These are phyloP conservation scores for Apiotrichum domesticum DNA, from an alignment of 1,284 basidiomycete genomes.

Conservation along the genomic window DNA sequence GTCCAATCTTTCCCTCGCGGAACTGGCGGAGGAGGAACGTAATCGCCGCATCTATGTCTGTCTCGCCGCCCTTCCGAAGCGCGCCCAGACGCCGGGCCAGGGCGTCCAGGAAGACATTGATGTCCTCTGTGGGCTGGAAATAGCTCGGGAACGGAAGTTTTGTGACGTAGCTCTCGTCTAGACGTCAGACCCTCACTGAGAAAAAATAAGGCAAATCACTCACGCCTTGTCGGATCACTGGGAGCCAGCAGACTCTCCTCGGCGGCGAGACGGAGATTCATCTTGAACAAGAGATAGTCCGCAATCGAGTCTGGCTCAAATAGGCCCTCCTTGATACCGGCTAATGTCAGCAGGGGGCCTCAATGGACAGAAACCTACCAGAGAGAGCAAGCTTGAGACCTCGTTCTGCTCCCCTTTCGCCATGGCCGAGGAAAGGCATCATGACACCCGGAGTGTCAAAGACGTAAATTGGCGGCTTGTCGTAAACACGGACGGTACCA, in stretches of 20 bases:
- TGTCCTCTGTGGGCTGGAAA: slow-evolving; percentile 52
- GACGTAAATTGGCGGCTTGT: slow-evolving; percentile 79
- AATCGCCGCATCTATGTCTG: slow-evolving; percentile 64
- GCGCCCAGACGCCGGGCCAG: slow-evolving; percentile 74
- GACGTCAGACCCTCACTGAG: not conserved
- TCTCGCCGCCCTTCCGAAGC: slow-evolving; percentile 65
- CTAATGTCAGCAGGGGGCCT: slow-evolving; percentile 47
- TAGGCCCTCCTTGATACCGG: slow-evolving; percentile 88
- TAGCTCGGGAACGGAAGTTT: slow-evolving; percentile 53
- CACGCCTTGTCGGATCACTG: slow-evolving; percentile 47
- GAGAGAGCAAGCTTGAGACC: slow-evolving; percentile 90
- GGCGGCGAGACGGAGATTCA: slow-evolving; percentile 60
- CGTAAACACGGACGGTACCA: slow-evolving; percentile 70
- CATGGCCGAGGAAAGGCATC: slow-evolving; percentile 89
- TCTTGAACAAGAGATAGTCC: slow-evolving; percentile 78
- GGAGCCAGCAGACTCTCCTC: slow-evolving; percentile 10
- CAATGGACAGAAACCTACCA: slow-evolving; percentile 52
- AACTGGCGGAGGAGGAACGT: slow-evolving; percentile 79
- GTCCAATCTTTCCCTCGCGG: slow-evolving; percentile 59
- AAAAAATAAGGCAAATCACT: slow-evolving; percentile 25
- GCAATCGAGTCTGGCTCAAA: slow-evolving; percentile 80
- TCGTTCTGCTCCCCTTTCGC: slow-evolving; percentile 74
- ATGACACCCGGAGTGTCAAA: slow-evolving; percentile 96
- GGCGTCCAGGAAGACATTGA: slow-evolving; percentile 60
- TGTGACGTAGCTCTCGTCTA: slow-evolving; percentile 54